phyloP scores from a whole-genome alignment of 345 rosid species.

The Tarenaya hassleriana region DNA sequence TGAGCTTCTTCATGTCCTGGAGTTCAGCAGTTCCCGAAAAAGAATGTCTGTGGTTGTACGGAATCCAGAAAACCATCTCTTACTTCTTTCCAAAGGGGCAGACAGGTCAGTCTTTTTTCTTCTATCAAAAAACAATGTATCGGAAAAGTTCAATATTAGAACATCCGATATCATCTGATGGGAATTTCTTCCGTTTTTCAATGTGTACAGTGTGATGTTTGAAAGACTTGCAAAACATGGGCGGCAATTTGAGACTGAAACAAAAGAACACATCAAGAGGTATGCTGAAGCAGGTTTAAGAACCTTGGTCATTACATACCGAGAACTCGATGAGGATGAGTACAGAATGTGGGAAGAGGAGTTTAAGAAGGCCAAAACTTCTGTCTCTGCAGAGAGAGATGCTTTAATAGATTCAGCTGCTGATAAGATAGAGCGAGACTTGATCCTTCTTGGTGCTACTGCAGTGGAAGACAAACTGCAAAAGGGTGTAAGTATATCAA shows the following conservation, averaged over 20 bases:
- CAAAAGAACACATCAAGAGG: slow-evolving; percentile 47
- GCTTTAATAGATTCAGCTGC: slow-evolving; percentile 45
- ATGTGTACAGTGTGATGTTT: slow-evolving; percentile 61
- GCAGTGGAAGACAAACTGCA: slow-evolving; percentile 95
- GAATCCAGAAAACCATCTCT: slow-evolving; percentile 41
- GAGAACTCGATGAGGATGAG: slow-evolving; percentile 60
- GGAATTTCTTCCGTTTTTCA: slow-evolving; percentile 1
- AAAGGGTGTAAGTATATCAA: slow-evolving; percentile 50
- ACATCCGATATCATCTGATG: neutral
- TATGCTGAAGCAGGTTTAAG: slow-evolving; percentile 81
- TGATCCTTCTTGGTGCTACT: slow-evolving; percentile 87
- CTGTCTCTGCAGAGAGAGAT: slow-evolving; percentile 50
- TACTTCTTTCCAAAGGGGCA: slow-evolving; percentile 84
- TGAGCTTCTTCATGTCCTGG: slow-evolving; percentile 73
- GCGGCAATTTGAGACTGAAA: slow-evolving; percentile 37
- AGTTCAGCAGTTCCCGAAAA: slow-evolving; percentile 76
- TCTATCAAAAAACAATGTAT: no score
- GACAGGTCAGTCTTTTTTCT: slow-evolving; percentile 60
- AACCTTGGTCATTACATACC: slow-evolving; percentile 64
- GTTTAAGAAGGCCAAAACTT: slow-evolving; percentile 49
- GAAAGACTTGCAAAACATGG: slow-evolving; percentile 59
- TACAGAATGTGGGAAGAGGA: slow-evolving; percentile 51
- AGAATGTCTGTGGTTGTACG: slow-evolving; percentile 92
- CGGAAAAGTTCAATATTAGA: neutral
- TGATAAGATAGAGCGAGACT: slow-evolving; percentile 57